Evolutionary conservation across 805 yeast genomes (phyloP).

Genomic region (Metschnikowia borealis): DNA sequence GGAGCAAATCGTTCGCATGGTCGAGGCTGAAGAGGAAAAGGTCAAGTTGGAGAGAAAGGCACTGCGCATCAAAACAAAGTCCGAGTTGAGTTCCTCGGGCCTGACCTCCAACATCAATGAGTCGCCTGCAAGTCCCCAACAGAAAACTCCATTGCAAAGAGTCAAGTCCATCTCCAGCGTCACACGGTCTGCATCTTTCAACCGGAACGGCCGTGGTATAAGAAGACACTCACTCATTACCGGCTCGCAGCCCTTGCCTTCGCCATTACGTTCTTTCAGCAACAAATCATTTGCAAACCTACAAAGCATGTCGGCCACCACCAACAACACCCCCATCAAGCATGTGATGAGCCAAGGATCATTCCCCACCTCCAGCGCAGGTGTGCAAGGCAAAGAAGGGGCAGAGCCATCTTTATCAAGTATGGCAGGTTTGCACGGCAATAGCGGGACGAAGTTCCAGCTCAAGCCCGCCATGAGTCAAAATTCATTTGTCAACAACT

Average conservation of each 20-base stretch:
- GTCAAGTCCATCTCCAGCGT: constrained; percentile 15
- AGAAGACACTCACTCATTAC: constrained; percentile 76
- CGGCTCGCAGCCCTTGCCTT: constrained; percentile 90
- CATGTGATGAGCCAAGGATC: constrained; percentile 19
- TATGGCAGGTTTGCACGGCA: not conserved
- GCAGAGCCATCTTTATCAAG: not conserved
- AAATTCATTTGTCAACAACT: constrained; percentile 14
- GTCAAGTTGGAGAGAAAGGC: constrained; percentile 32
- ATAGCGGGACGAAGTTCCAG: not conserved
- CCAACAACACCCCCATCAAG: constrained; percentile 38
- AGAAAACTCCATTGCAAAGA: constrained; percentile 13
- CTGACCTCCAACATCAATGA: constrained; percentile 3
- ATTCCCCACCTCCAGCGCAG: constrained; percentile 5
- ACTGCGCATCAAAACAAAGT: constrained; percentile 15
- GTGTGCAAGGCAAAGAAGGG: not conserved
- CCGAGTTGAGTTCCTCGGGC: constrained; percentile 4
- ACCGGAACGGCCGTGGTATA: constrained; percentile 48
- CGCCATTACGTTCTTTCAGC: constrained; percentile 66
- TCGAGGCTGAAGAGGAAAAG: constrained; percentile 55
- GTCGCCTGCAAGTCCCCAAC: constrained; percentile 8
- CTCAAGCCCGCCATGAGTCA: constrained; percentile 10
- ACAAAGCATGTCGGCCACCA: constrained; percentile 33
- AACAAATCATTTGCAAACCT: constrained; percentile 34
- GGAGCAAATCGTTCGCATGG: constrained; percentile 67
- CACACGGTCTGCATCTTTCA: constrained; percentile 34